Percentiles rank a stretch among this genome's conserved stretches.
Evolutionary conservation across 2,329 filamentous ascomycete species (phyloP).

Genomic region (Talaromyces sp.): DNA sequence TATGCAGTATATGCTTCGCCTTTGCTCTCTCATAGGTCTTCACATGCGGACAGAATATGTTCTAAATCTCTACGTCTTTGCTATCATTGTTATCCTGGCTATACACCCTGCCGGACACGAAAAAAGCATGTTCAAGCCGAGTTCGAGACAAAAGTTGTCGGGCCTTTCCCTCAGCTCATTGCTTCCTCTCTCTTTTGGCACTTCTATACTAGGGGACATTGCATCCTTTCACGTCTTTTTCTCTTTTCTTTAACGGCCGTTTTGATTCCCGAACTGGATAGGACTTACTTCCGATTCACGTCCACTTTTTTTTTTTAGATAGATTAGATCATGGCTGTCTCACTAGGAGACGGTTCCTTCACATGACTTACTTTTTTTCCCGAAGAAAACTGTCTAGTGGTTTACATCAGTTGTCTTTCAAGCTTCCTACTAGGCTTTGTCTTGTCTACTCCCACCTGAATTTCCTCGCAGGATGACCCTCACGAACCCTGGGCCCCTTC

Average conservation of each 20-base stretch:
- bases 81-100: background rate
- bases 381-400: background rate
- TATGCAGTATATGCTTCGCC: slow-evolving; percentile 11
- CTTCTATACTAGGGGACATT: slow-evolving; percentile 15
- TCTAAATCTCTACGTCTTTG: slow-evolving; percentile 3
- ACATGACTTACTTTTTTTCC: slow-evolving; percentile 3
- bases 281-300: background rate
- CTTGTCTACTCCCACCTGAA: slow-evolving; percentile 7
- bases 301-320: slow-evolving; percentile 15
- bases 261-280: slow-evolving; percentile 9
- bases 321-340: slow-evolving; percentile 15
- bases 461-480: slow-evolving; percentile 11
- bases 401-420: background rate
- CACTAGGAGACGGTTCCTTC: slow-evolving; percentile 13
- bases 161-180: background rate
- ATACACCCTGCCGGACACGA: background rate
- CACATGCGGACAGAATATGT: slow-evolving; percentile 5
- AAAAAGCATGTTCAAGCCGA: slow-evolving; percentile 5
- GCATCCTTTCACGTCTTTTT: slow-evolving; percentile 10
- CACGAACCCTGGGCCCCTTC: slow-evolving; percentile 26
- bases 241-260: slow-evolving; percentile 6
- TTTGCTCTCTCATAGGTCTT: background rate
- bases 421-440: background rate
- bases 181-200: slow-evolving; percentile 13
- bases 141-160: background rate